Conservation (phyloP, 1,139 yeast genomes). For the Kodamaea plutei region DNA sequence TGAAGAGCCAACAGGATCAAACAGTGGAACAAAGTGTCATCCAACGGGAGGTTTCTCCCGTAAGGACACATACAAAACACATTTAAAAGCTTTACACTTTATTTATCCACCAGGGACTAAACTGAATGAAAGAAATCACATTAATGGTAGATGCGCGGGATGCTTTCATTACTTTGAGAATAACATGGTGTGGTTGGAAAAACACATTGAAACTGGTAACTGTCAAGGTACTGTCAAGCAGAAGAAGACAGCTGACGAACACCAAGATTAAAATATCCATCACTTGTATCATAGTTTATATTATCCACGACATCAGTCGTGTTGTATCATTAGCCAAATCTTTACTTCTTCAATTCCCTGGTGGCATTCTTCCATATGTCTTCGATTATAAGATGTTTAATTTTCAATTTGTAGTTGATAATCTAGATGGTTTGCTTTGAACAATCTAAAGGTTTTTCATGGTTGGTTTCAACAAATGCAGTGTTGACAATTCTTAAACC, state of each 20-base stretch:
- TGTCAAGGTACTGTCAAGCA: slow-evolving; percentile 40
- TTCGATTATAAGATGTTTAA: no score
- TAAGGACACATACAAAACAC: slow-evolving; percentile 56
- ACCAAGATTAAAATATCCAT: slow-evolving; percentile 1
- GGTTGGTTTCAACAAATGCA: no score
- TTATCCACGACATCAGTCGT: neutral
- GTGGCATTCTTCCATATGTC: no score
- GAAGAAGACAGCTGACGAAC: slow-evolving; percentile 5
- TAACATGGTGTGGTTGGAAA: slow-evolving; percentile 47
- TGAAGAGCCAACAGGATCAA: slow-evolving; percentile 24
- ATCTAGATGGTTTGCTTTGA: no score
- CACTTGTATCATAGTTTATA: neutral
- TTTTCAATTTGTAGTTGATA: no score
- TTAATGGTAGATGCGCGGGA: slow-evolving; percentile 54
- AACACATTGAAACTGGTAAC: slow-evolving; percentile 44
- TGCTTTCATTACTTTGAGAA: slow-evolving; percentile 48
- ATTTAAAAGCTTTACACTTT: slow-evolving; percentile 54
- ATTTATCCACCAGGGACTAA: slow-evolving; percentile 58
- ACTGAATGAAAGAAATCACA: slow-evolving; percentile 38
- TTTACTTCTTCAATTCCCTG: no score
- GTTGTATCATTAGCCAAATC: no score
- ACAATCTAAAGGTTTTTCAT: no score
- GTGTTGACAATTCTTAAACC: no score
- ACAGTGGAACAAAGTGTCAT: slow-evolving; percentile 46
- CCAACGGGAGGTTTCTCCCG: slow-evolving; percentile 59